Percentiles rank a stretch among this genome's conserved stretches.
phyloP scores from a whole-genome alignment of 192 early-diverging fungal species.

The Entomortierella chlamydospora region DNA sequence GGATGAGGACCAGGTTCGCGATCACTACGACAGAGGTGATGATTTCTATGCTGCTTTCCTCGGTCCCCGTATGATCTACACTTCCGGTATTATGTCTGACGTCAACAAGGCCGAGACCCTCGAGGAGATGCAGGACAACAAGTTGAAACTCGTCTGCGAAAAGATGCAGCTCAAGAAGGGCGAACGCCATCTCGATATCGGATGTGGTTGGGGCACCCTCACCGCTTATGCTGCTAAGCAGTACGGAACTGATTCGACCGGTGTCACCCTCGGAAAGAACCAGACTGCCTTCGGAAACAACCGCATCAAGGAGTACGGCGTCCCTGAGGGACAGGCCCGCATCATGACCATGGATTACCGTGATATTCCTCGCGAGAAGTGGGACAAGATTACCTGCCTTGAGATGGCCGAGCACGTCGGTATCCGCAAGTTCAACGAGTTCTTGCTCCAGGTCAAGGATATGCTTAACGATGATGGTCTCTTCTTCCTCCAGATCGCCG shows the following conservation, averaged over 20 bases:
- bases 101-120: slow-evolving; percentile 80
- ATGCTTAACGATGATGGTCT: slow-evolving; percentile 98
- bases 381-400: slow-evolving; percentile 96
- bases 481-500: slow-evolving; percentile 98
- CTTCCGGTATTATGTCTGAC: slow-evolving; percentile 91
- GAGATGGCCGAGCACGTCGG: slow-evolving; percentile 99
- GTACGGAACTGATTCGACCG: slow-evolving; percentile 89
- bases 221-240: slow-evolving; percentile 90
- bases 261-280: slow-evolving; percentile 93
- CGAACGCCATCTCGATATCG: slow-evolving; percentile 95
- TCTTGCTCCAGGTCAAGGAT: slow-evolving; percentile 91
- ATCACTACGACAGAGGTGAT: slow-evolving; percentile 98
- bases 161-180: slow-evolving; percentile 87
- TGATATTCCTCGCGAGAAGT: slow-evolving; percentile 94
- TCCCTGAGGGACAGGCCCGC: slow-evolving; percentile 75
- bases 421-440: slow-evolving; percentile 89
- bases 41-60: slow-evolving; percentile 97
- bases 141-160: slow-evolving; percentile 90
- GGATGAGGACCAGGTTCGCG: slow-evolving; percentile 97
- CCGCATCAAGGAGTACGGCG: slow-evolving; percentile 85
- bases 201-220: slow-evolving; percentile 98
- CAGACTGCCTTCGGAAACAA: slow-evolving; percentile 91
- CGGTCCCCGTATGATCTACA: slow-evolving; percentile 96
- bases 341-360: slow-evolving; percentile 98
- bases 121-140: slow-evolving; percentile 97